Evolutionary conservation across 23 red algal species (phyloP), one percentile per base, ranked within the genome.

Genomic region (Pyropia haitanensis): DNA sequence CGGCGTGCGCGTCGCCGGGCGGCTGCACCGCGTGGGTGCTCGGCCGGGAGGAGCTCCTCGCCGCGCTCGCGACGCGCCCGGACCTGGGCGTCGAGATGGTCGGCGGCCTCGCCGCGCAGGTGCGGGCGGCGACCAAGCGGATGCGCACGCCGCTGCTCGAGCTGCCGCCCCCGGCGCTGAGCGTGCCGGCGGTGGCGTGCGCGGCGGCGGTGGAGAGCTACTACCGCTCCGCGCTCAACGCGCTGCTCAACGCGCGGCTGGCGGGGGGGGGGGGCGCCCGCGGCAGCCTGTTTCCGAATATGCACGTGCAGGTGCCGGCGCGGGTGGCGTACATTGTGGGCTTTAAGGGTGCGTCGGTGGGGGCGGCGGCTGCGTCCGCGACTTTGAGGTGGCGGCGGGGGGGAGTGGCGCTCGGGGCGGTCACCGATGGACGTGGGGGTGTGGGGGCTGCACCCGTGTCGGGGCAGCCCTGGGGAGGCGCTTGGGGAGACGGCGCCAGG

Each of bases 231-330:
- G 84, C 84, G 2, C 84, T 89, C 48, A 89, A 89, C 76, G 51
- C 84, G 22, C 44, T 89, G 14, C 55, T 89, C 18, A 89, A 89
- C 71, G 58, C 65, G 18, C 66, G 75, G 23, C 84, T 89, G 8
- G 54, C 66, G 15, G 84, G 84, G 24, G 58, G 63, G 15, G 60
- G 56, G 44, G 58, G 58, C 8, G 65, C 73, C 9, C 39, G 39
- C 13, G 39, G 39, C 39, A 46, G 39, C 39, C 63, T 80, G 14
- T 89, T 89, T 24, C 84, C 84, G 5, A 80, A 79, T 34, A 89
- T 89, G 84, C 84, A 89, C 57, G 84, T 89, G 5, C 84, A 89
- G 58, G 84, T 89, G 16, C 84, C 84, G 30, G 73, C 74, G 9
- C 74, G 84, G 16, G 75, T 89, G 12, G 17, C 64, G 18, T 89